A percentile compares a stretch with the other conserved stretches of the same genome.
Evolutionary conservation across 2,329 filamentous ascomycete species (phyloP).

Genomic region (Epicoccum sorghinum): DNA sequence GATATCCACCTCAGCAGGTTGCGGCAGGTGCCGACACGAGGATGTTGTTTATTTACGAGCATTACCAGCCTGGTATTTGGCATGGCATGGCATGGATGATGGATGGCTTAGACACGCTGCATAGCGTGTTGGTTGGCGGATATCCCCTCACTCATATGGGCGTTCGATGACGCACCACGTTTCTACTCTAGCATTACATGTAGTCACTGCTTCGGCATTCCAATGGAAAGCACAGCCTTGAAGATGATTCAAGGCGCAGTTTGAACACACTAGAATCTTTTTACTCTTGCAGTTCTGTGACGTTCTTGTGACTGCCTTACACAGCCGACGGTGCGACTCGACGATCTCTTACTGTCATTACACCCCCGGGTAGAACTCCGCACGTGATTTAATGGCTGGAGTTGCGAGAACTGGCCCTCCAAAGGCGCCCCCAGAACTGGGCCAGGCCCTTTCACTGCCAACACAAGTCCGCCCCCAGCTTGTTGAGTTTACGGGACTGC

Average conservation of each 20-base stretch:
- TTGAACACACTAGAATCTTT: conserved; percentile 14
- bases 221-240: conserved; percentile 31
- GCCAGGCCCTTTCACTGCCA: conserved; percentile 7
- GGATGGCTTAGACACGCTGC: conserved; percentile 17
- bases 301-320: conserved; percentile 20
- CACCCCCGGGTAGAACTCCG: conserved; percentile 3
- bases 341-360: background rate
- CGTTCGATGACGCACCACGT: conserved; percentile 22
- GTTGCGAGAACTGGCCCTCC: background rate
- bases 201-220: conserved; percentile 25
- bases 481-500: conserved; percentile 6
- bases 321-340: conserved; percentile 18
- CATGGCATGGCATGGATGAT: conserved; percentile 20
- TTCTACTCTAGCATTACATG: conserved; percentile 27
- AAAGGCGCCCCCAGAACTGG: conserved; percentile 2
- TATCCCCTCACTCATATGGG: conserved; percentile 30
- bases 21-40: conserved; percentile 4
- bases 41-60: conserved; percentile 21
- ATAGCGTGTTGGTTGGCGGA: conserved; percentile 23
- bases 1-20: conserved; percentile 23
- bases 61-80: conserved; percentile 29
- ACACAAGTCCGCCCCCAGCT: conserved; percentile 5
- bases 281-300: conserved; percentile 8
- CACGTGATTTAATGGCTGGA: conserved; percentile 8
- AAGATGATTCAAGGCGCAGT: conserved; percentile 24